A percentile compares a stretch with the other conserved stretches of the same genome.
phyloP scores from a whole-genome alignment of 2,329 filamentous ascomycete species.

The Fonsecaea pedrosoi region DNA sequence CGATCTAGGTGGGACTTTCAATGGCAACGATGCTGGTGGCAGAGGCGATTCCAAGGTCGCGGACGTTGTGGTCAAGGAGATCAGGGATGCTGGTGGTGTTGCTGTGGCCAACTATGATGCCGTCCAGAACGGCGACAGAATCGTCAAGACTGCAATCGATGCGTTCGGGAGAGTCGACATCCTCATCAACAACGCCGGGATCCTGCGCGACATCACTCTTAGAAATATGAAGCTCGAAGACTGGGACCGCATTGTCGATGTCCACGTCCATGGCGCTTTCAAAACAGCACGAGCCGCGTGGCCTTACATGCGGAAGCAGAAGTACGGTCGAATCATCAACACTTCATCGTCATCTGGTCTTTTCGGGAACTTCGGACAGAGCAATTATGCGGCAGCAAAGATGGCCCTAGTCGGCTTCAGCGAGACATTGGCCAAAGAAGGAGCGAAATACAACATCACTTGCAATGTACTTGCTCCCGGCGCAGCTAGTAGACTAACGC shows the following conservation, averaged over 20 bases:
- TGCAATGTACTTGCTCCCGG: constrained; percentile 94
- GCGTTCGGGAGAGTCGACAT: constrained; percentile 35
- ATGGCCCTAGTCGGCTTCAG: constrained; percentile 94
- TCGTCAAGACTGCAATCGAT: constrained; percentile 50
- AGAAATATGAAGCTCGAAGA: constrained; percentile 97
- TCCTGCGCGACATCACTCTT: constrained; percentile 87
- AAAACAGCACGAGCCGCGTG: constrained; percentile 94
- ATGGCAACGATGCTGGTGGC: constrained; percentile 83
- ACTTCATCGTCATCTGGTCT: constrained; percentile 91
- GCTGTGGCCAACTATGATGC: constrained; percentile 95
- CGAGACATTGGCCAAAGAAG: constrained; percentile 96
- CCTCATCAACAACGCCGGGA: constrained; percentile 43
- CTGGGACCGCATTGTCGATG: constrained; percentile 92
- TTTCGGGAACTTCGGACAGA: constrained; percentile 93
- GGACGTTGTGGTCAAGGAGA: constrained; percentile 57
- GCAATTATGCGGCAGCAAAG: constrained; percentile 96
- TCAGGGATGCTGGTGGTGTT: constrained; percentile 83
- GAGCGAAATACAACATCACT: constrained; percentile 95
- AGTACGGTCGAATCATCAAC: constrained; percentile 95
- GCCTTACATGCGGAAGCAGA: constrained; percentile 98
- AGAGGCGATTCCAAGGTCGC: constrained; percentile 72
- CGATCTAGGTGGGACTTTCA: constrained; percentile 88
- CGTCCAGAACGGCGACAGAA: constrained; percentile 82
- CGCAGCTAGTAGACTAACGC: constrained; percentile 92
- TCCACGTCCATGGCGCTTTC: constrained; percentile 91